A percentile compares a stretch with the other conserved stretches of the same genome.
Evolutionary conservation across 257 asterid genomes (phyloP).

Genomic region (Ajuga chamaepitys): DNA sequence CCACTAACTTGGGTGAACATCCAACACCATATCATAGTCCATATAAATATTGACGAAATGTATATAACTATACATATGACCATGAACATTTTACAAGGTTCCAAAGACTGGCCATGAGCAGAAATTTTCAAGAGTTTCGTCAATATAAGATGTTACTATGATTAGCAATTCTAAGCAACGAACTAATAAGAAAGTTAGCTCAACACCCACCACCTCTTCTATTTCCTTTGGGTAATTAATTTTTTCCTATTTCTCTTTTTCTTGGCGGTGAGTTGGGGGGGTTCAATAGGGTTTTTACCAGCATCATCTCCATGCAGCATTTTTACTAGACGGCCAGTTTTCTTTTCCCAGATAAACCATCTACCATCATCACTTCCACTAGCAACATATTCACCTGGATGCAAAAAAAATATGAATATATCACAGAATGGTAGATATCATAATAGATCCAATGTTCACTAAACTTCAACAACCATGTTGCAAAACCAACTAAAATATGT

Average conservation of each 20-base stretch:
- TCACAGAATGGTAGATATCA: neutral
- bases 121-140: neutral
- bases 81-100: neutral
- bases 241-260: neutral
- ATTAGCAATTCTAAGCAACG: neutral
- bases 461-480: constrained; percentile 4
- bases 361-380: constrained; percentile 99
- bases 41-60: neutral
- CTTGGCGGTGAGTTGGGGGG: neutral
- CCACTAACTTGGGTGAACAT: neutral
- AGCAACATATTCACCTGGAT: constrained; percentile 83
- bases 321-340: constrained; percentile 74
- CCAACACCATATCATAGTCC: neutral
- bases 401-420: constrained; percentile 2
- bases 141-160: neutral
- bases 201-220: too few relatives aligned
- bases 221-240: neutral
- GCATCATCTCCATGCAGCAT: constrained; percentile 90
- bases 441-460: constrained; percentile 1
- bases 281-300: constrained; percentile 35
- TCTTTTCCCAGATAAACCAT: constrained; percentile 97
- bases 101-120: neutral
- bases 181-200: neutral
- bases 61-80: neutral
- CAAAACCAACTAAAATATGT: neutral